Conservation (phyloP, 202 grass and related monocot species). For the Saccharum hybrid region DNA sequence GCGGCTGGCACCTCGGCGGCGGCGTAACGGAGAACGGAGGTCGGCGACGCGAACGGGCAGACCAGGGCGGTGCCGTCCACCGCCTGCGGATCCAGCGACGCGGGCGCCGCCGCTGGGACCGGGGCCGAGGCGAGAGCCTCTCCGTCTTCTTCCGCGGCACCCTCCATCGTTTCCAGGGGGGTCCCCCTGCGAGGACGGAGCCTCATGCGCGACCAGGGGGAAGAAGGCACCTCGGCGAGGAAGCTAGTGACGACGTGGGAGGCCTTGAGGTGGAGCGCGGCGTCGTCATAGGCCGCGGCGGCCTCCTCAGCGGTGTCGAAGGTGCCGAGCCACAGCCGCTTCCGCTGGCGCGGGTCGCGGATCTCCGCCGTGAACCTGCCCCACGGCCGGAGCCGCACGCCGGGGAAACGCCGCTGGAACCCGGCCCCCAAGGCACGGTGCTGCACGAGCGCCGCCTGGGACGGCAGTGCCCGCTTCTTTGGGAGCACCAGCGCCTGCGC, state of each 20-base stretch:
- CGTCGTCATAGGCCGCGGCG: constrained; percentile 76
- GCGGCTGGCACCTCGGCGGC: constrained; percentile 12
- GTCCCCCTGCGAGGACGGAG: background rate
- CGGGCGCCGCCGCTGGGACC: background rate
- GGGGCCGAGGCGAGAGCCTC: background rate
- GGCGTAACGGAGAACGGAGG: constrained; percentile 53
- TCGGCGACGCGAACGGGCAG: constrained; percentile 60
- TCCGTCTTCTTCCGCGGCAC: background rate
- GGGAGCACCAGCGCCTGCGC: background rate
- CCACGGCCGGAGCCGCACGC: constrained; percentile 80
- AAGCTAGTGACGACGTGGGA: constrained; percentile 65
- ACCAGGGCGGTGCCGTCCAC: background rate
- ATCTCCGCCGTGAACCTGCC: constrained; percentile 82
- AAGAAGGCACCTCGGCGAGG: constrained; percentile 1
- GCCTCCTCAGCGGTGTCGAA: constrained; percentile 94
- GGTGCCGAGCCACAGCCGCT: constrained; percentile 85
- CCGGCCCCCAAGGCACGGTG: background rate
- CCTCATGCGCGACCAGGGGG: background rate
- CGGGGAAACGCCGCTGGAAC: constrained; percentile 52
- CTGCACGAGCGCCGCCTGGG: constrained; percentile 9
- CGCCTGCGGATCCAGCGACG: background rate
- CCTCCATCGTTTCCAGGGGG: background rate
- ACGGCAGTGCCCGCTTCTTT: background rate
- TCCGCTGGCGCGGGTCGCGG: constrained; percentile 65
- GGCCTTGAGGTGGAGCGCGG: constrained; percentile 71